Evolutionary conservation across 1,284 basidiomycete species (phyloP).

Genomic region (Marasmius tenuissimus): DNA sequence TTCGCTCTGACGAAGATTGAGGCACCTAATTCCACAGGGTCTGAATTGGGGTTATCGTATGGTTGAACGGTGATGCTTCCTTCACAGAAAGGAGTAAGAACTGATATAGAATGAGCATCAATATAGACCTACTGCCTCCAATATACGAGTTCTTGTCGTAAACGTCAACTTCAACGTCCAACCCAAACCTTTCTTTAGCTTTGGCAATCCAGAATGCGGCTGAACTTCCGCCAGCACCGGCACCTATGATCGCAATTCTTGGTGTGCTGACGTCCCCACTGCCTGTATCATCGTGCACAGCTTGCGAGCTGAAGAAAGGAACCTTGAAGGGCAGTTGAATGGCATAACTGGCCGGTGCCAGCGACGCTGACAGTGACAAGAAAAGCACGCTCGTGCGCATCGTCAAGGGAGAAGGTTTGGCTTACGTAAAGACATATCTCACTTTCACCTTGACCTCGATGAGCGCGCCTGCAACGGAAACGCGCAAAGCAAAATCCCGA

Average conservation of each 20-base stretch:
- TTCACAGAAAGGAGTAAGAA: constrained; percentile 26
- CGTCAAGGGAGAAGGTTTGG: neutral
- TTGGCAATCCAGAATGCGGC: constrained; percentile 87
- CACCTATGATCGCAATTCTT: constrained; percentile 55
- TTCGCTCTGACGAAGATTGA: constrained; percentile 87
- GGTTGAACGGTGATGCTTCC: constrained; percentile 80
- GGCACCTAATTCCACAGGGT: constrained; percentile 82
- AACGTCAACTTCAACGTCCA: constrained; percentile 77
- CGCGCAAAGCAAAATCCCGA: constrained; percentile 53
- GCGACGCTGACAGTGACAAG: constrained; percentile 31
- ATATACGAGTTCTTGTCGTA: constrained; percentile 77
- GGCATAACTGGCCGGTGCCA: constrained; percentile 37
- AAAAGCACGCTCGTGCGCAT: constrained; percentile 10
- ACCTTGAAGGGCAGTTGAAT: constrained; percentile 60
- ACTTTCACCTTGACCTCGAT: constrained; percentile 14
- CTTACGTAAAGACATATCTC: neutral
- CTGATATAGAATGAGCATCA: constrained; percentile 3
- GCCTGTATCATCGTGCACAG: constrained; percentile 8
- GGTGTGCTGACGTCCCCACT: constrained; percentile 2
- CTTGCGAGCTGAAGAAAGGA: constrained; percentile 40
- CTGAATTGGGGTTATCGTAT: constrained; percentile 61
- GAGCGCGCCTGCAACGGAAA: constrained; percentile 32
- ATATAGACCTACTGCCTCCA: constrained; percentile 73
- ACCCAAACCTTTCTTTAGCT: constrained; percentile 65
- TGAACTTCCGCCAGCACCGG: constrained; percentile 83